phyloP scores from a whole-genome alignment of 2,329 filamentous ascomycete species.

The Dothistroma pini region DNA sequence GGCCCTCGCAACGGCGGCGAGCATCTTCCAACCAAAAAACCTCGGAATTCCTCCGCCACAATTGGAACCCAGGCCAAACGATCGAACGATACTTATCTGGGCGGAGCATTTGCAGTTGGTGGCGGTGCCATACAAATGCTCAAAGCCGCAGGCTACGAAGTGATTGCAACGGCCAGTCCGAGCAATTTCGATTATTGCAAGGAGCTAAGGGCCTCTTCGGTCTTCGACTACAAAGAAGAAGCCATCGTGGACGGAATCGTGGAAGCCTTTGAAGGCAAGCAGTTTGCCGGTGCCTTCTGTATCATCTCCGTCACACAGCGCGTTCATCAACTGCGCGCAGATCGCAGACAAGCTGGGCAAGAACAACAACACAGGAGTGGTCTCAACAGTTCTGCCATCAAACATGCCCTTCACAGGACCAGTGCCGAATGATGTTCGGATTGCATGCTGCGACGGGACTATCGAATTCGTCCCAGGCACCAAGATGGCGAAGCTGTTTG shows the following conservation, averaged over 20 bases:
- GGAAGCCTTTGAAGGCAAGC: conserved; percentile 29
- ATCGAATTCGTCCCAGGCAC: conserved; percentile 2
- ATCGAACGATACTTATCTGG: conserved; percentile 46
- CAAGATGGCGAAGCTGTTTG: conserved; percentile 27
- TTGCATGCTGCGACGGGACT: conserved; percentile 8
- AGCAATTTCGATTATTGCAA: conserved; percentile 46
- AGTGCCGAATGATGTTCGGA: conserved; percentile 9
- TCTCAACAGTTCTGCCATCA: conserved; percentile 19
- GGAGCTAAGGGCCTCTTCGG: conserved; percentile 43
- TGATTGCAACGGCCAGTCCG: conserved; percentile 43
- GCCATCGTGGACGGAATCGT: conserved; percentile 37
- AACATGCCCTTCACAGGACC: conserved; percentile 6
- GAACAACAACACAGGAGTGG: conserved; percentile 4
- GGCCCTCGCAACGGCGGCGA: conserved; percentile 22
- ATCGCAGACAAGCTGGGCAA: conserved; percentile 9
- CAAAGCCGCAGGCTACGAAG: conserved; percentile 43
- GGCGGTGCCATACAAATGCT: conserved; percentile 48
- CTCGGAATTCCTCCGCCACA: conserved; percentile 12
- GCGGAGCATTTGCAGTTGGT: conserved; percentile 49
- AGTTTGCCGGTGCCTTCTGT: conserved; percentile 31
- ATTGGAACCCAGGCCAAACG: conserved; percentile 21
- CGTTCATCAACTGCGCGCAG: conserved; percentile 6
- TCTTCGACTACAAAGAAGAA: conserved; percentile 45
- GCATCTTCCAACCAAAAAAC: conserved; percentile 20
- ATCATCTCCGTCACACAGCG: conserved; percentile 10